Conservation (phyloP, 805 yeast species). For the Kockiozyma suomiensis region DNA sequence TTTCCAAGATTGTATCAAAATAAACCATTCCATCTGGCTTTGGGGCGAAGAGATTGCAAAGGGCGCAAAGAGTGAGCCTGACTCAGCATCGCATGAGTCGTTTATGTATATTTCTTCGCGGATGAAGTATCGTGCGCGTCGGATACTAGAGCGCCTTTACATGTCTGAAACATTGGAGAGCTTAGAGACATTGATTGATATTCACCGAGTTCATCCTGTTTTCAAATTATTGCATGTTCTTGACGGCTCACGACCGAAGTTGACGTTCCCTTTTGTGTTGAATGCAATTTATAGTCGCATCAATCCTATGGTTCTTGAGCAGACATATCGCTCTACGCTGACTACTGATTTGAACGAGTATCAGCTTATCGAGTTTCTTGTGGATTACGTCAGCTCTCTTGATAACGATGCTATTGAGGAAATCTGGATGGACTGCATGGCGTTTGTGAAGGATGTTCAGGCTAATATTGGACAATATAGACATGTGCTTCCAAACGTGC, state of each 20-base stretch:
- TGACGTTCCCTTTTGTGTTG: constrained; percentile 69
- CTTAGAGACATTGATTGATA: constrained; percentile 61
- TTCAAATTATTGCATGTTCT: constrained; percentile 72
- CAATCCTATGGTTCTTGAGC: constrained; percentile 40
- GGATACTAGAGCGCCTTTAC: constrained; percentile 64
- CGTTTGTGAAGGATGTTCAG: constrained; percentile 62
- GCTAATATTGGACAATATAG: constrained; percentile 53
- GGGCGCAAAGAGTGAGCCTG: constrained; percentile 25
- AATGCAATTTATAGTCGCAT: constrained; percentile 56
- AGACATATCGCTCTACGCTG: constrained; percentile 49
- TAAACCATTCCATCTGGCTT: constrained; percentile 68
- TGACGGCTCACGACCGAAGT: constrained; percentile 80
- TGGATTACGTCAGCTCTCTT: constrained; percentile 62
- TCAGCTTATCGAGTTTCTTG: constrained; percentile 56
- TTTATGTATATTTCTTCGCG: constrained; percentile 55
- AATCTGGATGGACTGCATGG: constrained; percentile 61
- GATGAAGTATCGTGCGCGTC: constrained; percentile 69
- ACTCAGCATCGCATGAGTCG: constrained; percentile 40
- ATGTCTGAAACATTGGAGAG: constrained; percentile 72
- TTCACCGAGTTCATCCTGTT: constrained; percentile 44
- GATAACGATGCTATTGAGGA: constrained; percentile 82
- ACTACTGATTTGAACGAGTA: constrained; percentile 51
- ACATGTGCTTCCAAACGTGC: constrained; percentile 53
- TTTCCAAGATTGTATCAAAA: constrained; percentile 59
- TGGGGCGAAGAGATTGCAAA: constrained; percentile 55